Evolutionary conservation across 2,329 filamentous ascomycete genomes (phyloP).

Genomic region (Botrytis pseudocinerea): DNA sequence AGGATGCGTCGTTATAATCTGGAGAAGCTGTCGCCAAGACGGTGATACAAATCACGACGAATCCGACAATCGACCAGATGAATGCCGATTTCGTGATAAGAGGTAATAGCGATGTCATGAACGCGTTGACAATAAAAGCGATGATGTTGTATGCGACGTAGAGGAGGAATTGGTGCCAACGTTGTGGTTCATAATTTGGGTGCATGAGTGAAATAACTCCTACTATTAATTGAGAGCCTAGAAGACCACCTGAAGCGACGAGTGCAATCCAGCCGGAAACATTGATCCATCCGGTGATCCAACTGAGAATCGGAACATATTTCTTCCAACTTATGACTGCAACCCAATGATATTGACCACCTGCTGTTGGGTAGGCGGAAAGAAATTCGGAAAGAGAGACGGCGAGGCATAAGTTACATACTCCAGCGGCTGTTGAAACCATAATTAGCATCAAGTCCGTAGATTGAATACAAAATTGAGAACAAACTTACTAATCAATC

Average conservation of each 20-base stretch:
- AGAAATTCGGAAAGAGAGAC: constrained; percentile 60
- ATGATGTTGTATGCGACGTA: constrained; percentile 51
- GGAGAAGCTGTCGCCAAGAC: constrained; percentile 53
- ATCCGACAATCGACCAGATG: constrained; percentile 54
- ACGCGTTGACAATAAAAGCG: constrained; percentile 50
- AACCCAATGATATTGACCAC: constrained; percentile 60
- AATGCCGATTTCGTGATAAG: constrained; percentile 51
- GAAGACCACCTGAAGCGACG: constrained; percentile 54
- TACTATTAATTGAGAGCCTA: constrained; percentile 55
- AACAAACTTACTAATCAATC: constrained; percentile 50
- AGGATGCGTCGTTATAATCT: constrained; percentile 52
- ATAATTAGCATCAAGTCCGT: neutral
- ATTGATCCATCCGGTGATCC: constrained; percentile 51
- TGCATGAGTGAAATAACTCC: constrained; percentile 52
- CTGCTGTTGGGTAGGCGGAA: constrained; percentile 55
- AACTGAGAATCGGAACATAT: constrained; percentile 47
- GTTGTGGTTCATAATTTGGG: constrained; percentile 53
- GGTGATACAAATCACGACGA: constrained; percentile 52
- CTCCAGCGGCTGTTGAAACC: constrained; percentile 47
- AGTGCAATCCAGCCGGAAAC: constrained; percentile 47
- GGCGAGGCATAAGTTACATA: constrained; percentile 54
- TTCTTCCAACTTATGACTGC: constrained; percentile 53
- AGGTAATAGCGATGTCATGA: constrained; percentile 51
- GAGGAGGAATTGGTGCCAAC: constrained; percentile 48
- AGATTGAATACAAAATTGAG: constrained; percentile 41